Evolutionary conservation across 2,329 filamentous ascomycete species (phyloP), one percentile per base, ranked within the genome.

Genomic region (Biscogniauxia sp.): DNA sequence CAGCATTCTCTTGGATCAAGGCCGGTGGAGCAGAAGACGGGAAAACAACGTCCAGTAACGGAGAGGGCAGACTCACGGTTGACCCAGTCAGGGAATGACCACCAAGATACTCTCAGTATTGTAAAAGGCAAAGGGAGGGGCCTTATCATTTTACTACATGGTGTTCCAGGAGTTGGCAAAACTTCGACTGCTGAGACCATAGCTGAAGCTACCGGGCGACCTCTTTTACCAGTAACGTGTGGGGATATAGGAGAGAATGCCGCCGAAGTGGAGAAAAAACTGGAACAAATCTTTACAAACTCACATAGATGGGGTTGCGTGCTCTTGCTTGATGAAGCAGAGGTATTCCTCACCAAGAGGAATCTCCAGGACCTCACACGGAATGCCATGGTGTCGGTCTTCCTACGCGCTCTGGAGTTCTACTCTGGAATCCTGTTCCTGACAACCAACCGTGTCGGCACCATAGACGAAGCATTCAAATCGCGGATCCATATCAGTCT

Each of bases 401-500:
- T 69, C 59, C 54, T 69, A 3, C 60, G 67, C 6, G 37, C 65
- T 20, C 62, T 69, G 20, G 66, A 69, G 56, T 68, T 66, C 50
- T 68, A 65, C 45, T 65, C 62, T 11, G 64, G 63, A 6, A 64
- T 69, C 56, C 26, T 69, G 5, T 68, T 69, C 51, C 61, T 69
- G 54, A 69, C 66, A 1, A 69, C 66, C 9, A 69, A 69, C 58
- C 64, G 66, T 20, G 63, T 67, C 25, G 57, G 59, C 20, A 61
- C 63, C 20, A 64, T 69, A 53, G 68, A 70, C 55, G 60, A 60
- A 3, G 66, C 68, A 13, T 69, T 69, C 61, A 64, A 68, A 52
- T 67, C 65, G 7, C 58, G 68, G 9, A 66, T 70, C 20, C 67
- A 69, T 54, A n/a, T n/a, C n/a, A n/a, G n/a, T n/a, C n/a, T n/a